phyloP scores from a whole-genome alignment of 495 filamentous ascomycete species.

The Gamarada debralockiae region DNA sequence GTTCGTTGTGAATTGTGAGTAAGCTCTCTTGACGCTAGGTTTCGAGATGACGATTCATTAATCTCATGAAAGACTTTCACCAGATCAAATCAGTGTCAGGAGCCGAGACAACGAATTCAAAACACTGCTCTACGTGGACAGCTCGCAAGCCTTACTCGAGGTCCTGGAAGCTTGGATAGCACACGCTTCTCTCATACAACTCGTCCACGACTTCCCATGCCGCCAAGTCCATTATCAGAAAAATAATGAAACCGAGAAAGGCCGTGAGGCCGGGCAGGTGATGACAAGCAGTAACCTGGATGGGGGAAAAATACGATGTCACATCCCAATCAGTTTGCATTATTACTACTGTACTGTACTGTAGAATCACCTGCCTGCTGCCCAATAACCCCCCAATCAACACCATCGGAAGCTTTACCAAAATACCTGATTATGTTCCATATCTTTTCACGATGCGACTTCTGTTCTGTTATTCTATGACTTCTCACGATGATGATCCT shows the following conservation, averaged over 20 bases:
- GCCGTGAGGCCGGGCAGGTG: not conserved
- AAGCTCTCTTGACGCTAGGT: not conserved
- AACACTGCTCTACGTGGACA: conserved; percentile 16
- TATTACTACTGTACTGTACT: too few relatives aligned
- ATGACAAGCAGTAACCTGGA: not conserved
- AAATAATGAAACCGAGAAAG: conserved; percentile 10
- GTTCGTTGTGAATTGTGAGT: too few relatives aligned
- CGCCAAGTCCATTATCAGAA: conserved; percentile 12
- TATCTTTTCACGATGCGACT: too few relatives aligned
- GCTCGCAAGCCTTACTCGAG: conserved; percentile 2
- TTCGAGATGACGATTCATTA: not conserved
- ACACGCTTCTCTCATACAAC: not conserved
- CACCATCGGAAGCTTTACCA: too few relatives aligned
- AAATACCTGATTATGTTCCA: too few relatives aligned
- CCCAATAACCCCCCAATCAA: too few relatives aligned
- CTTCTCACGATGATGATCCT: too few relatives aligned
- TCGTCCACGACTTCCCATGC: conserved; percentile 1
- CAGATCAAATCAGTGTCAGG: not conserved
- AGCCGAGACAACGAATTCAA: conserved; percentile 6
- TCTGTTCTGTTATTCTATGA: too few relatives aligned
- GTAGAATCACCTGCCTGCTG: too few relatives aligned
- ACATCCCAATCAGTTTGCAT: too few relatives aligned
- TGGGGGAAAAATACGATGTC: too few relatives aligned
- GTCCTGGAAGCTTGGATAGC: not conserved
- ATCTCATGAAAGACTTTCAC: not conserved